Evolutionary conservation across 2,329 filamentous ascomycete species (phyloP).

Genomic region (Penicillium brevicompactum): DNA sequence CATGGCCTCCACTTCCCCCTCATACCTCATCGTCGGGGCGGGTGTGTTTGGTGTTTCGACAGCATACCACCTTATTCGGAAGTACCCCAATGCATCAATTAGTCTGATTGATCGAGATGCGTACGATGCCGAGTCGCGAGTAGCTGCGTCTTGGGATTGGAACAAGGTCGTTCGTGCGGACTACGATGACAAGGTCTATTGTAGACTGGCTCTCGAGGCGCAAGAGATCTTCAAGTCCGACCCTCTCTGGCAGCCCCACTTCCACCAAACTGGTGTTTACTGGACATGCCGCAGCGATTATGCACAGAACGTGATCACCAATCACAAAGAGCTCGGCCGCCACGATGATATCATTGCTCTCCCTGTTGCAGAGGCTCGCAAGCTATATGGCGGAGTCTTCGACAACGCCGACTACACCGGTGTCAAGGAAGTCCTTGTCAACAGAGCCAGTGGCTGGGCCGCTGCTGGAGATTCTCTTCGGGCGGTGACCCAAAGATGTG

Average conservation of each 20-base stretch:
- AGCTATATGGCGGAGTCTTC: constrained; percentile 61
- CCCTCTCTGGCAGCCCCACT: constrained; percentile 40
- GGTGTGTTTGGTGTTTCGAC: constrained; percentile 33
- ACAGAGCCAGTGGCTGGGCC: constrained; percentile 64
- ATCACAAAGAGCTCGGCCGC: constrained; percentile 54
- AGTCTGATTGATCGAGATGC: constrained; percentile 32
- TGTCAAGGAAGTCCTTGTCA: constrained; percentile 60
- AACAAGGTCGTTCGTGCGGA: constrained; percentile 33
- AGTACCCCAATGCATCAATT: constrained; percentile 30
- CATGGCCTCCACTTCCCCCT: constrained; percentile 25
- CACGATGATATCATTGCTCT: constrained; percentile 50
- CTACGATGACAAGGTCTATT: constrained; percentile 33
- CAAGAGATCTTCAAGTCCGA: constrained; percentile 41
- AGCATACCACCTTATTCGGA: constrained; percentile 31
- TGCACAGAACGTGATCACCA: constrained; percentile 51
- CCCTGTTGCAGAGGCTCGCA: constrained; percentile 56
- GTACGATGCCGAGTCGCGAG: constrained; percentile 38
- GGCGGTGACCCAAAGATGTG: constrained; percentile 55
- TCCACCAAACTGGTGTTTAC: constrained; percentile 56
- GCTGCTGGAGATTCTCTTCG: constrained; percentile 62
- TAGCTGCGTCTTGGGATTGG: constrained; percentile 34
- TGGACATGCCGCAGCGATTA: constrained; percentile 51
- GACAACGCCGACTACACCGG: constrained; percentile 62
- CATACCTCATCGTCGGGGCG: constrained; percentile 30
- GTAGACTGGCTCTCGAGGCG: constrained; percentile 28